phyloP scores from a whole-genome alignment of 2,329 filamentous ascomycete species.

The Nothophoma quercina region DNA sequence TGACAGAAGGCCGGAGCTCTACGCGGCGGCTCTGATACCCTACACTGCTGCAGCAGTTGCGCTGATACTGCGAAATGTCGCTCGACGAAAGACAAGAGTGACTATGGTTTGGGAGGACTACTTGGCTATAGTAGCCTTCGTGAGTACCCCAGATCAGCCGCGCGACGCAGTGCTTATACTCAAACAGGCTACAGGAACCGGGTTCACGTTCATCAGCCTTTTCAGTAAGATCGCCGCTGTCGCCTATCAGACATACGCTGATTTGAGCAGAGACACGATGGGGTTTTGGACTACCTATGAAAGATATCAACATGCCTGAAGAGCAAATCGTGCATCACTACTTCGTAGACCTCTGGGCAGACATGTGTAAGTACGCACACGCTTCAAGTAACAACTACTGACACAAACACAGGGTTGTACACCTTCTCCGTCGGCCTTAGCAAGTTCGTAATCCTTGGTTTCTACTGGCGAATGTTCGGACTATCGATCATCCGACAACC shows the following conservation, averaged over 20 bases:
- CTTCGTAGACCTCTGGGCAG: slow-evolving; percentile 30
- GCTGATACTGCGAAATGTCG: slow-evolving; percentile 25
- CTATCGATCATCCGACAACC: slow-evolving; percentile 28
- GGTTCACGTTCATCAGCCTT: slow-evolving; percentile 32
- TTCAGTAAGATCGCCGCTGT: slow-evolving; percentile 22
- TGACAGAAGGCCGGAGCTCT: slow-evolving; percentile 30
- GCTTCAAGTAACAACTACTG: not conserved
- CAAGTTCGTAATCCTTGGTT: slow-evolving; percentile 33
- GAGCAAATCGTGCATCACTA: slow-evolving; percentile 28
- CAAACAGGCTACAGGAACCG: slow-evolving; percentile 22
- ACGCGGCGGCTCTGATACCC: slow-evolving; percentile 26
- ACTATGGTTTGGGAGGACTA: slow-evolving; percentile 34
- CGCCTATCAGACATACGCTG: not conserved
- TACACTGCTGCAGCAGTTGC: slow-evolving; percentile 30
- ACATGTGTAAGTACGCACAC: slow-evolving; percentile 24
- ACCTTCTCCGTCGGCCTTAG: slow-evolving; percentile 33
- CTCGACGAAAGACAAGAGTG: slow-evolving; percentile 21
- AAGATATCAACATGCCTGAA: slow-evolving; percentile 21
- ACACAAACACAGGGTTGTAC: slow-evolving; percentile 23
- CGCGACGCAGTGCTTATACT: slow-evolving; percentile 8
- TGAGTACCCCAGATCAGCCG: slow-evolving; percentile 12
- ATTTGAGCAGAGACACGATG: slow-evolving; percentile 32
- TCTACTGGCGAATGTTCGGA: slow-evolving; percentile 35
- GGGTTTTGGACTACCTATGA: slow-evolving; percentile 28
- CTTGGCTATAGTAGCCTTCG: slow-evolving; percentile 30